A percentile compares a stretch with the other conserved stretches of the same genome.
Conservation (phyloP, 495 filamentous ascomycete species). For the Articulospora tetracladia region DNA sequence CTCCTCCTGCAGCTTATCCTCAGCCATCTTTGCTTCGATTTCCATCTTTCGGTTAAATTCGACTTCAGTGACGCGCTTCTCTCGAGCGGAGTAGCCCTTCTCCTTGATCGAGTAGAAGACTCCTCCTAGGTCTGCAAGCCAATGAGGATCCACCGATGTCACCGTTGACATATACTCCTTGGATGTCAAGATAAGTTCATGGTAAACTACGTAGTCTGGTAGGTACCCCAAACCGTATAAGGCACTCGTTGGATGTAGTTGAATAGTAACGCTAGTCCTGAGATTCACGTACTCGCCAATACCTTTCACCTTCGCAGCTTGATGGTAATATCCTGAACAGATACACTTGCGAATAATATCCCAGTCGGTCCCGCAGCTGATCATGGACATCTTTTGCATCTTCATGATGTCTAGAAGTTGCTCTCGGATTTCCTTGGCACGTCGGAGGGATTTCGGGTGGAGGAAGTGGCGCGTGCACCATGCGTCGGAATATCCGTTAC, state of each 20-base stretch:
- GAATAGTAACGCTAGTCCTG: slow-evolving; percentile 87
- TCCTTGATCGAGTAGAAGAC: slow-evolving; percentile 98
- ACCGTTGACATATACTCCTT: slow-evolving; percentile 99
- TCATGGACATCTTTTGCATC: slow-evolving; percentile 81
- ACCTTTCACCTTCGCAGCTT: slow-evolving; percentile 95
- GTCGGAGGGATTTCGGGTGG: slow-evolving; percentile 83
- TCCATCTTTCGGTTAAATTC: slow-evolving; percentile 97
- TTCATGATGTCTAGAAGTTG: slow-evolving; percentile 95
- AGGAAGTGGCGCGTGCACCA: slow-evolving; percentile 95
- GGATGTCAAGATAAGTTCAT: slow-evolving; percentile 93
- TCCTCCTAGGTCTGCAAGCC: slow-evolving; percentile 97
- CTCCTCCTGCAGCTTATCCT: slow-evolving; percentile 74
- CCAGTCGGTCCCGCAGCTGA: slow-evolving; percentile 94
- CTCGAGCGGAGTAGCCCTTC: slow-evolving; percentile 89
- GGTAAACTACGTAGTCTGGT: slow-evolving; percentile 96
- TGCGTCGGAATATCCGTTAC: slow-evolving; percentile 81
- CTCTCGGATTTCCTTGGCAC: slow-evolving; percentile 89
- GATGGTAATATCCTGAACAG: slow-evolving; percentile 96
- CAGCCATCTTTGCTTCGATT: slow-evolving; percentile 89
- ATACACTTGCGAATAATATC: slow-evolving; percentile 94
- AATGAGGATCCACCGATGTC: slow-evolving; percentile 93
- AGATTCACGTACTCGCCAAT: slow-evolving; percentile 97
- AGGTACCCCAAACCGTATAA: slow-evolving; percentile 90
- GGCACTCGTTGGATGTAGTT: slow-evolving; percentile 89
- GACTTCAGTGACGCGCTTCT: slow-evolving; percentile 85